Conservation (phyloP, 768 basidiomycete genomes). For the Hortiboletus campestris region DNA sequence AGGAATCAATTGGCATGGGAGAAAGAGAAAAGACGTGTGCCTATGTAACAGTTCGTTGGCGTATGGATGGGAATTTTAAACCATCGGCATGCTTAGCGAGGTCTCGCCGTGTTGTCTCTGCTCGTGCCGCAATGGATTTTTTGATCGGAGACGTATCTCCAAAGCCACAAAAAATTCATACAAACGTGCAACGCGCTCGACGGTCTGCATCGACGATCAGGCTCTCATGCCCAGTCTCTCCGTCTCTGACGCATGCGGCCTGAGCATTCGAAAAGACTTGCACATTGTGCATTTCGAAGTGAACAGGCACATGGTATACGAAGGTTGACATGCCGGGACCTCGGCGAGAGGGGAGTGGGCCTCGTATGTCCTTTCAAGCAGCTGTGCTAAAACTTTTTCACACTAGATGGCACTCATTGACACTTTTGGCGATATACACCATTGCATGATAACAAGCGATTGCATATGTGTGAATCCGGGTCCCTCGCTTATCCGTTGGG, state of each 20-base stretch:
- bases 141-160: no score
- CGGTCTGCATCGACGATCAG: neutral
- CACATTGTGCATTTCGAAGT: neutral
- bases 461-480: neutral
- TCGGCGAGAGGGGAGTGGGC: neutral
- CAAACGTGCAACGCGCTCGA: no score
- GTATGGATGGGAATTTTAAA: no score
- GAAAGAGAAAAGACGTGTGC: neutral
- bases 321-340: neutral
- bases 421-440: neutral
- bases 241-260: neutral
- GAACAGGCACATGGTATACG: neutral
- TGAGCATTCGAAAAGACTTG: no score
- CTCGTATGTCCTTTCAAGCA: no score
- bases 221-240: neutral
- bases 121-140: no score
- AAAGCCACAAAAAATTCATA: no score
- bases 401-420: neutral
- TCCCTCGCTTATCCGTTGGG: neutral
- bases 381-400: no score
- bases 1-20: constrained; percentile 3
- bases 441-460: neutral
- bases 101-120: no score
- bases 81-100: no score
- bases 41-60: no score